Base-by-base conservation (phyloP, 306 rosid species). In the Glycine latifolia region DNA sequence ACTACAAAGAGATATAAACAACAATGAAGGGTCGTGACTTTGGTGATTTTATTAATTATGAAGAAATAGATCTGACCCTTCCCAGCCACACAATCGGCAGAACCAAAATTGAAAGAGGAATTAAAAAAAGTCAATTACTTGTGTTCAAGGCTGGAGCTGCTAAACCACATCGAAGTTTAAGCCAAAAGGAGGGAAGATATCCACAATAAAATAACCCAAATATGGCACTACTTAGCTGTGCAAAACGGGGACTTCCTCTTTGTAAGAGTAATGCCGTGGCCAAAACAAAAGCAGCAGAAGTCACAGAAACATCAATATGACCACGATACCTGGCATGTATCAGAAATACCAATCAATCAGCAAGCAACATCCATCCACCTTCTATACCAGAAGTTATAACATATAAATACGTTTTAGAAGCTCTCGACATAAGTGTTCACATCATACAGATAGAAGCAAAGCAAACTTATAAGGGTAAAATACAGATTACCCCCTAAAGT, bases 101-200 rank as follows among this genome's bases (percentile, higher is more conserved):
- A 69, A 44, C 60, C 31, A 65, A 79, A 79, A 35, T 10, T 59
- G 83, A 76, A 72, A 50, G 65, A 83, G 37, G 35, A 83, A 67
- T 20, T 7, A 59, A 49, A 77, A 43, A 39, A 69, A 31, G 80
- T 73, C 44, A 75, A 63, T 72, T 61, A 60, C 98, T 77, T 67
- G 99, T 89, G 82, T 91, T 90, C 79, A 95, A 73, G 83, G 98
- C 93, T 37, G 99, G 99, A 46, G 91, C 97, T n/a, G 97, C 87
- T 82, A 95, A 81, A 65, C 98, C 94, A 83, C 98, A 95, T 76
- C 99, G 96, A 93, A 95, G 99, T 88, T 95, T 95, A 76, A 95
- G 91, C 99, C 99, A 95, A 67, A 95, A 95, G 78, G 94, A 90
- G 55, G 99, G 99, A 88, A 95, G 99, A 89, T 95, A 95, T 67